phyloP scores from a whole-genome alignment of 1,284 basidiomycete species.

The Trametes sp. region DNA sequence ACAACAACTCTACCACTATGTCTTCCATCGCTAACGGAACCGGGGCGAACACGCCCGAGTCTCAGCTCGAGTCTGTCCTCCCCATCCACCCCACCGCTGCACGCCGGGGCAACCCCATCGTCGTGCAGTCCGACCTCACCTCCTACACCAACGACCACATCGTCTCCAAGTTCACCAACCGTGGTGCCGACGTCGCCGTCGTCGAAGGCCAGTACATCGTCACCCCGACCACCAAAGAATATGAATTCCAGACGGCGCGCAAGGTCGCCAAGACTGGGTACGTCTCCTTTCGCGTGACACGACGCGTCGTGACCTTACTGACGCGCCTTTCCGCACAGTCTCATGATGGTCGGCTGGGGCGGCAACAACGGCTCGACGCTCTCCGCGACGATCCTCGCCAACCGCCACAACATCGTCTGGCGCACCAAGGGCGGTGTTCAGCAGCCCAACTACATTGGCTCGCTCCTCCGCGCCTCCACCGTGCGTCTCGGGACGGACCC shows the following conservation, averaged over 20 bases:
- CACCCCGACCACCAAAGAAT: conserved; percentile 79
- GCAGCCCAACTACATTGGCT: conserved; percentile 97
- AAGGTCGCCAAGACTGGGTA: conserved; percentile 94
- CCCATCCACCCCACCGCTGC: conserved; percentile 87
- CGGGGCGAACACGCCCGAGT: conserved; percentile 71
- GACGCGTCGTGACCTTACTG: conserved; percentile 12
- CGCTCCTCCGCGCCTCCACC: conserved; percentile 93
- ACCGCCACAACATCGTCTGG: conserved; percentile 95
- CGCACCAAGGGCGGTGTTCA: conserved; percentile 93
- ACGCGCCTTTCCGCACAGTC: conserved; percentile 53
- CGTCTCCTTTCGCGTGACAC: conserved; percentile 44
- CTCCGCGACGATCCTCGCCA: conserved; percentile 94
- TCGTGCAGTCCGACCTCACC: conserved; percentile 87
- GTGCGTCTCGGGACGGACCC: conserved; percentile 91
- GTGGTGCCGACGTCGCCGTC: conserved; percentile 78
- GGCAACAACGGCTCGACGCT: conserved; percentile 98
- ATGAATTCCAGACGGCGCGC: conserved; percentile 92
- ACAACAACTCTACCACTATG: conserved; percentile 49
- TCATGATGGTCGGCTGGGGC: conserved; percentile 97
- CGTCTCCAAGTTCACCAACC: conserved; percentile 85
- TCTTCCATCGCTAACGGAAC: conserved; percentile 61
- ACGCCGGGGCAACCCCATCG: conserved; percentile 79
- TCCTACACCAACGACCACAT: conserved; percentile 84
- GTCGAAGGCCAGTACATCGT: conserved; percentile 79
- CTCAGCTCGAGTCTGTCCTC: conserved; percentile 67